Base-by-base conservation (phyloP, 2,329 filamentous ascomycete genomes). In the Neopestalotiopsis sp. region DNA sequence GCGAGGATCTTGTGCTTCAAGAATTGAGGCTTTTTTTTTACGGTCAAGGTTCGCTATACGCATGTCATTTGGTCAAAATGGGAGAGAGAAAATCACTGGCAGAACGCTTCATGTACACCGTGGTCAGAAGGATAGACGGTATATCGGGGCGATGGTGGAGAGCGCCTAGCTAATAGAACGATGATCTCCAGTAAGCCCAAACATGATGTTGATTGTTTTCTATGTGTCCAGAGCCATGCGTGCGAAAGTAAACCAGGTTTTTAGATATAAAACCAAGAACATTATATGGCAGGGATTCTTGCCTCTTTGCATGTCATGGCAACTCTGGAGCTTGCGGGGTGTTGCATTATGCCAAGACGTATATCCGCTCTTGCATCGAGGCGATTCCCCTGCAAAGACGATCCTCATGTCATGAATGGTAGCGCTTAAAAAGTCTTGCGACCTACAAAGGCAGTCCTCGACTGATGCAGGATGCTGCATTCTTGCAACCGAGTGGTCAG, bases 271-370 rank as follows among this genome's bases (percentile, higher is more conserved):
- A 28, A 32, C 12, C 40, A 20, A 49, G n/a, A 28, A 32, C 7
- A 65, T n/a, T 14, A 53, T 32, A 62, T 13, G 32, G 9, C 59
- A 62, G 59, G 59, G 59, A 20, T 62, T 42, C n/a, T 42, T 12
- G 7, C 32, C 10, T 32, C 12, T 20, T 40, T 49, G 68, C 67
- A 69, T 71, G 71, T 72, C 69, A 70, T 64, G 42, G 24, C 66
- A 68, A 70, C 63, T 66, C 68, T 64, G 57, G 68, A 67, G 59
- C 40, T 71, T 70, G 67, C 71, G 73, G 72, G 71, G 72, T 74
- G 73, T 75, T 74, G 71, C 73, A 74, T 75, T 71, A 69, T 62
- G 42, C 66, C 59, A 65, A 67, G 45, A 57, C 32, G 12, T 20
- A 28, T 45, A 34, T 49, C 61, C 61, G 42, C 20, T 45, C 24